Percentiles rank a stretch among this genome's conserved stretches.
Conservation (phyloP, 306 rosid species). For the Styphnolobium japonicum region DNA sequence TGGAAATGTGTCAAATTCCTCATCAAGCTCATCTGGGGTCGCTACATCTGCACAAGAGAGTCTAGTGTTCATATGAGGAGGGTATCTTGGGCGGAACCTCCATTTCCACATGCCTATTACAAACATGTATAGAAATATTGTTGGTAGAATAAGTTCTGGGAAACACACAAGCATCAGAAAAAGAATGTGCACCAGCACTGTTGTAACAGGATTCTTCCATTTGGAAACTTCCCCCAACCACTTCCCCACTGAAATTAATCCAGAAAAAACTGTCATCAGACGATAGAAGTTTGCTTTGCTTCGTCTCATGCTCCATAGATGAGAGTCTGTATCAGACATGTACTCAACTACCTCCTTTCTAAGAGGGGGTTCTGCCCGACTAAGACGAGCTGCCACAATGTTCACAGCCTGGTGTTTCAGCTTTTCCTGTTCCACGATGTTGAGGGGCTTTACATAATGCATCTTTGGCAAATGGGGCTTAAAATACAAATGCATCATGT, state of each 20-base stretch:
- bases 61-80: slow-evolving; percentile 86
- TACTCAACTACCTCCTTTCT: slow-evolving; percentile 76
- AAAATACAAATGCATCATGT: slow-evolving; percentile 64
- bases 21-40: slow-evolving; percentile 76
- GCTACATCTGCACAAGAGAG: slow-evolving; percentile 66
- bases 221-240: slow-evolving; percentile 80
- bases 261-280: slow-evolving; percentile 51
- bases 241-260: slow-evolving; percentile 44
- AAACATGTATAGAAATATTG: slow-evolving; percentile 84
- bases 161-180: slow-evolving; percentile 75
- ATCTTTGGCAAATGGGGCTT: slow-evolving; percentile 85
- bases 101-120: slow-evolving; percentile 84
- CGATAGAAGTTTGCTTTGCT: slow-evolving; percentile 95
- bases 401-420: slow-evolving; percentile 64
- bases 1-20: slow-evolving; percentile 84
- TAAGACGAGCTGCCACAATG: slow-evolving; percentile 70
- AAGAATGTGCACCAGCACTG: slow-evolving; percentile 77
- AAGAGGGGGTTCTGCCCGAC: slow-evolving; percentile 86
- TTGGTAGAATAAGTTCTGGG: slow-evolving; percentile 85
- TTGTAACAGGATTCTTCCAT: slow-evolving; percentile 74
- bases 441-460: slow-evolving; percentile 79
- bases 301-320: slow-evolving; percentile 91
- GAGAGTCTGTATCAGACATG: slow-evolving; percentile 84
- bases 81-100: slow-evolving; percentile 64
- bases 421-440: slow-evolving; percentile 67